A percentile compares a stretch with the other conserved stretches of the same genome.
These are phyloP conservation scores for Debaryomycetaceae sp. DNA, from an alignment of 1,139 yeast genomes.

Conservation along the genomic window DNA sequence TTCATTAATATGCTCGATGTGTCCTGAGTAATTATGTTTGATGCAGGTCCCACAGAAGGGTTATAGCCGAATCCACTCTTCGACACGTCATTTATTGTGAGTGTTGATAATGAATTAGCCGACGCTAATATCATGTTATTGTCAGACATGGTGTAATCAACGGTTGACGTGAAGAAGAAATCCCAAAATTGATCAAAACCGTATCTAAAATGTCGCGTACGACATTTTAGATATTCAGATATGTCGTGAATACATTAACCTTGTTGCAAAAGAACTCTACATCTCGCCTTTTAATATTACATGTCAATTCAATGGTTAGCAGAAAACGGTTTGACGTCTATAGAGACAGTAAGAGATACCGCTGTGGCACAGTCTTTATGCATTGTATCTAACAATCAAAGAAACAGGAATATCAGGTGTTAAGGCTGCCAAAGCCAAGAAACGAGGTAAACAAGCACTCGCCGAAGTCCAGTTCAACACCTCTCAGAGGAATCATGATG, in stretches of 20 bases:
- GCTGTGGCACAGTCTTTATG: neutral
- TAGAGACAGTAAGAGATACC: neutral
- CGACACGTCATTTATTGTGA: constrained; percentile 33
- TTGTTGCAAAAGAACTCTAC: neutral
- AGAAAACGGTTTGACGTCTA: neutral
- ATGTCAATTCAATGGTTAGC: neutral
- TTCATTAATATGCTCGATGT: constrained; percentile 32
- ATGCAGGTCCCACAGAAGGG: constrained; percentile 41
- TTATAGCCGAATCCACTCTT: constrained; percentile 43
- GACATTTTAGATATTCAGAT: neutral
- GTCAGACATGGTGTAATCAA: constrained; percentile 20
- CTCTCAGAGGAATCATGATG: neutral
- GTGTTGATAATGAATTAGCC: constrained; percentile 30
- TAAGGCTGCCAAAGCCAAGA: neutral
- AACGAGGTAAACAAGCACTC: neutral
- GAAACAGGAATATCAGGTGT: neutral
- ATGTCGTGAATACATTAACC: neutral
- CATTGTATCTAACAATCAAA: too few species aligned
- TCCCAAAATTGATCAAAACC: neutral
- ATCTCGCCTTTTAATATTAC: neutral
- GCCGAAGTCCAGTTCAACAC: neutral
- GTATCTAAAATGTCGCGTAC: neutral
- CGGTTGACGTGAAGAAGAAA: neutral
- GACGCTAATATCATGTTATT: constrained; percentile 41
- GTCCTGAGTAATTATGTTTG: constrained; percentile 38